These are phyloP conservation scores for Capronia epimyces DNA, from an alignment of 2,329 filamentous ascomycete genomes.

Conservation along the genomic window DNA sequence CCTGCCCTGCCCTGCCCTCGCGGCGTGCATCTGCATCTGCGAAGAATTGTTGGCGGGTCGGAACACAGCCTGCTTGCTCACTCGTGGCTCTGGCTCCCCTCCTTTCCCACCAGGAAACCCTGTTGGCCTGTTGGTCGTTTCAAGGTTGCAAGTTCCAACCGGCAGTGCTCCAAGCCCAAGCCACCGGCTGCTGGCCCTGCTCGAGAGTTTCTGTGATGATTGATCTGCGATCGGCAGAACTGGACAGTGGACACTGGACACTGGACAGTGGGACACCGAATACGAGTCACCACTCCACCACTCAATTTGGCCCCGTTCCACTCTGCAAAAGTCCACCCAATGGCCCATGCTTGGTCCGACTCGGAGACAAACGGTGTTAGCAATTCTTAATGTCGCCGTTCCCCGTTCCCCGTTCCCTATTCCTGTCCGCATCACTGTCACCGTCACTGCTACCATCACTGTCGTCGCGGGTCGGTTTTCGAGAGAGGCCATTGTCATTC, in stretches of 20 bases:
- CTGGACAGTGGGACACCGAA: neutral
- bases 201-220: neutral
- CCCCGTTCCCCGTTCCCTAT: too few species aligned
- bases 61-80: too few species aligned
- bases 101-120: neutral
- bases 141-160: neutral
- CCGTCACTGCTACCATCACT: too few species aligned
- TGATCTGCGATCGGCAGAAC: slow-evolving; percentile 7
- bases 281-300: neutral
- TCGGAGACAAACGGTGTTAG: too few species aligned
- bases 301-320: neutral
- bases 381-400: too few species aligned
- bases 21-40: neutral
- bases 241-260: neutral
- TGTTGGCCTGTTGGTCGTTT: neutral
- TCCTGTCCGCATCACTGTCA: too few species aligned
- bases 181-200: neutral
- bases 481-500: too few species aligned
- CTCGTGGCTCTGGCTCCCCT: too few species aligned
- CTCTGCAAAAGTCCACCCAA: neutral
- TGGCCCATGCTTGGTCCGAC: neutral
- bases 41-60: neutral
- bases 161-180: neutral
- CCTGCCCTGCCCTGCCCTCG: too few species aligned
- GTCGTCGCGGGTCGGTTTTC: too few species aligned